phyloP scores from a whole-genome alignment of 768 basidiomycete species.

The Suillus plorans region DNA sequence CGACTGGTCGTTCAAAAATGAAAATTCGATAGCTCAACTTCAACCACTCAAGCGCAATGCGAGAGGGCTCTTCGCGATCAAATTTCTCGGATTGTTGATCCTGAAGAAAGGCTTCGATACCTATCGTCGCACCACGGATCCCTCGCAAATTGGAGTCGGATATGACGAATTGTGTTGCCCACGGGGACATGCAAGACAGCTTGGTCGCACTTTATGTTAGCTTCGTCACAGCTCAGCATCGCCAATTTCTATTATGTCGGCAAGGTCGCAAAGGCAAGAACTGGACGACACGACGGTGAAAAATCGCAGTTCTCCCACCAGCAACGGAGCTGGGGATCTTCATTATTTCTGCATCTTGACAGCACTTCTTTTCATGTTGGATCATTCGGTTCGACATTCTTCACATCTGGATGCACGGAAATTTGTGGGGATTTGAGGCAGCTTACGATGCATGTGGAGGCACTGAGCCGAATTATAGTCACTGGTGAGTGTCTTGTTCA shows the following conservation, averaged over 20 bases:
- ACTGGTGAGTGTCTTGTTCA: constrained; percentile 33
- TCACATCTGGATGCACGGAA: constrained; percentile 5
- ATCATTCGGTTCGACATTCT: constrained; percentile 11
- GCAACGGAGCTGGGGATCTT: constrained; percentile 21
- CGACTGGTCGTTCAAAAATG: not conserved
- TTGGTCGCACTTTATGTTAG: not conserved
- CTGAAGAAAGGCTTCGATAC: constrained; percentile 15
- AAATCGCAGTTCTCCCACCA: constrained; percentile 23
- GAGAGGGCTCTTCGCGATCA: not conserved
- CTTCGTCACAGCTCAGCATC: constrained; percentile 8
- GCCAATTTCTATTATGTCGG: constrained; percentile 1
- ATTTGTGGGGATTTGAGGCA: not conserved
- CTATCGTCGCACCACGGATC: constrained; percentile 15
- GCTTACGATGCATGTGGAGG: not conserved
- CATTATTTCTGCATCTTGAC: constrained; percentile 25
- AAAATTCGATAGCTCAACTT: not conserved
- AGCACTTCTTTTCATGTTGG: constrained; percentile 15
- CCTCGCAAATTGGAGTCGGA: constrained; percentile 11
- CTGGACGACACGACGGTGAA: constrained; percentile 22
- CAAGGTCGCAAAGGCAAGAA: constrained; percentile 4
- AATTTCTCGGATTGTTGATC: not conserved
- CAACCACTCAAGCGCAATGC: not conserved
- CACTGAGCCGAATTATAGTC: constrained; percentile 16
- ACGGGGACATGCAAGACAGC: constrained; percentile 16
- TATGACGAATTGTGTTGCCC: constrained; percentile 13